Base-by-base conservation (phyloP, 2,329 filamentous ascomycete species). In the Epichloe hybrida region DNA sequence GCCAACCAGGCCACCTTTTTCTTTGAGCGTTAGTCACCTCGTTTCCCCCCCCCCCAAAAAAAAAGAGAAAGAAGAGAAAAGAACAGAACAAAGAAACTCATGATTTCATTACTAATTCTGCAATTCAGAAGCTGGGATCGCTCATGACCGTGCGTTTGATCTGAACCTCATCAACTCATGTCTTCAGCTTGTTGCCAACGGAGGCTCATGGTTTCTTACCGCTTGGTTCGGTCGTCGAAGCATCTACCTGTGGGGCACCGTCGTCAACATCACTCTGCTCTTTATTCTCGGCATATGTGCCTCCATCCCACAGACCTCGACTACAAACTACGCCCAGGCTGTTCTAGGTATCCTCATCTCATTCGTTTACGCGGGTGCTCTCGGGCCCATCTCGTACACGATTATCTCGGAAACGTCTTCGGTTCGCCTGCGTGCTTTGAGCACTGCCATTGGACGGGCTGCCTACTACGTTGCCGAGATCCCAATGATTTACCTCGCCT, bases 1-100 rank as follows among this genome's bases (percentile, higher is more conserved):
- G 77, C 77, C 58, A 80, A 81, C 61, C 77, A 81, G 59, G 76
- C 77, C 4, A 75, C 75, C 46, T 81, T 75, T 62, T 81, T 81
- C 64, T 81, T 81, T 48, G 60, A 71, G 53, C 63, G 62, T 63
- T 44, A 57, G 60, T 62, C 50, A 23, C 7, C 12, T 15, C 1
- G 6, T 20, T 17, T 12, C 11, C n/a, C n/a, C n/a, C n/a, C n/a
- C n/a, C n/a, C n/a, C 7, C 2, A 8, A 27, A 27, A 27, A 27
- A 27, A 17, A 17, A 17, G 2, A 17, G 17, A 17, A 17, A 17
- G 17, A 17, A 17, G 7, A 7, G 1, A 5, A 23, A 23, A 23
- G 5, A 23, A 23, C 2, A 27, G 2, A 6, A 15, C n/a, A 11
- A 43, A 4, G 3, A 34, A 17, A 35, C 17, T 20, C 6, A 9